These are phyloP conservation scores for Sarcodon sp. DNA, from an alignment of 768 basidiomycete genomes.

Conservation along the genomic window DNA sequence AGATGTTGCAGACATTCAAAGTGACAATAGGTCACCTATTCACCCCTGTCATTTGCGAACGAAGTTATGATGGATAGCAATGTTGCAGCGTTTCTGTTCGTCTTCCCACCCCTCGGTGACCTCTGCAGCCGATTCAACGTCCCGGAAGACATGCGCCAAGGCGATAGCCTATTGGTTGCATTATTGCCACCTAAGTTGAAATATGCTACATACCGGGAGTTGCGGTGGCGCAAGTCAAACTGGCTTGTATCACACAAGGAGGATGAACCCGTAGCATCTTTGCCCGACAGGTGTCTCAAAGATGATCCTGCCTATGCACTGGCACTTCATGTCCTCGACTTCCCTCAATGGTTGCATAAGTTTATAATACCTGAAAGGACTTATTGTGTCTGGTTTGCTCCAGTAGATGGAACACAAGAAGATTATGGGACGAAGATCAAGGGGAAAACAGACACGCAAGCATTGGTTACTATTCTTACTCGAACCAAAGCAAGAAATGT, in stretches of 20 bases:
- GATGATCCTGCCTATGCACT: conserved; percentile 14
- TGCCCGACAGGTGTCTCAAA: conserved; percentile 3
- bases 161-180: conserved; percentile 23
- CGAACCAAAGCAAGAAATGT: conserved; percentile 27
- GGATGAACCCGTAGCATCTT: conserved; percentile 5
- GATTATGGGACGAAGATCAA: conserved; percentile 23
- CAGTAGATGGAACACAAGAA: conserved; percentile 16
- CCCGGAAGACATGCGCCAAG: conserved; percentile 20
- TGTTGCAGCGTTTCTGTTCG: conserved; percentile 38
- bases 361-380: conserved; percentile 26
- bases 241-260: conserved; percentile 3
- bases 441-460: conserved; percentile 10
- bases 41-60: conserved; percentile 34
- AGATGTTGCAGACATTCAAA: conserved; percentile 1
- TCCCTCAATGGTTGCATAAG: conserved; percentile 35
- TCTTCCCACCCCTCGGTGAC: conserved; percentile 30
- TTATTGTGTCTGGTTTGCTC: conserved; percentile 37
- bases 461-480: conserved; percentile 31
- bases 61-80: background rate
- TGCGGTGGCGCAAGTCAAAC: conserved; percentile 11
- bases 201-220: conserved; percentile 16
- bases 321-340: conserved; percentile 29
- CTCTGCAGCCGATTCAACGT: conserved; percentile 29
- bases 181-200: conserved; percentile 36
- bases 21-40: conserved; percentile 29